These are phyloP conservation scores for Collariella sp. DNA, from an alignment of 495 filamentous ascomycete species.

Conservation along the genomic window DNA sequence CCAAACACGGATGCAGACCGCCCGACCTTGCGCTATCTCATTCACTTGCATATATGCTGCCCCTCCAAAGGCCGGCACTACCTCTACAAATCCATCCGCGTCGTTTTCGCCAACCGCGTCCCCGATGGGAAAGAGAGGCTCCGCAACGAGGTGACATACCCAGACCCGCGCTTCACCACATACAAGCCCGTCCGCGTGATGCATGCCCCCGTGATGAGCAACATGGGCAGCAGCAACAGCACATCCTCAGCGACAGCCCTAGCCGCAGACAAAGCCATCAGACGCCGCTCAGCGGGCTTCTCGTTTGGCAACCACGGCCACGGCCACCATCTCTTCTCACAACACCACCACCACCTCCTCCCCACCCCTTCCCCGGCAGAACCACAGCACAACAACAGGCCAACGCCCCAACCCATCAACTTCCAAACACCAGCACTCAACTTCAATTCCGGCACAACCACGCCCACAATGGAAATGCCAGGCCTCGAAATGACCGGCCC, in stretches of 20 bases:
- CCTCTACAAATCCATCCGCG: slow-evolving; percentile 81
- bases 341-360: slow-evolving; percentile 4
- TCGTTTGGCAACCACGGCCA: slow-evolving; percentile 26
- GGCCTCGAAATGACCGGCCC: background rate
- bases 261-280: slow-evolving; percentile 46
- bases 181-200: slow-evolving; percentile 63
- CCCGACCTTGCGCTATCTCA: slow-evolving; percentile 78
- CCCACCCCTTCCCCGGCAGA: background rate
- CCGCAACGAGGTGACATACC: slow-evolving; percentile 80
- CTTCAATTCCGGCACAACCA: background rate
- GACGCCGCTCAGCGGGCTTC: slow-evolving; percentile 50
- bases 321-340: background rate
- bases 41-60: slow-evolving; percentile 91
- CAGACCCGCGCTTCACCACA: slow-evolving; percentile 75
- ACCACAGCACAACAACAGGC: background rate
- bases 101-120: slow-evolving; percentile 96
- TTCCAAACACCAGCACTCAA: background rate
- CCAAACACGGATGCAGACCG: slow-evolving; percentile 43
- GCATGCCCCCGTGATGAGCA: slow-evolving; percentile 16
- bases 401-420: background rate
- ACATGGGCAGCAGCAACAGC: slow-evolving; percentile 12
- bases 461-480: background rate
- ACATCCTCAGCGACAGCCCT: slow-evolving; percentile 30
- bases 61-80: slow-evolving; percentile 78
- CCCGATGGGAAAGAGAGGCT: slow-evolving; percentile 94